Evolutionary conservation across 257 asterid species (phyloP).

Genomic region (Catharanthus roseus): DNA sequence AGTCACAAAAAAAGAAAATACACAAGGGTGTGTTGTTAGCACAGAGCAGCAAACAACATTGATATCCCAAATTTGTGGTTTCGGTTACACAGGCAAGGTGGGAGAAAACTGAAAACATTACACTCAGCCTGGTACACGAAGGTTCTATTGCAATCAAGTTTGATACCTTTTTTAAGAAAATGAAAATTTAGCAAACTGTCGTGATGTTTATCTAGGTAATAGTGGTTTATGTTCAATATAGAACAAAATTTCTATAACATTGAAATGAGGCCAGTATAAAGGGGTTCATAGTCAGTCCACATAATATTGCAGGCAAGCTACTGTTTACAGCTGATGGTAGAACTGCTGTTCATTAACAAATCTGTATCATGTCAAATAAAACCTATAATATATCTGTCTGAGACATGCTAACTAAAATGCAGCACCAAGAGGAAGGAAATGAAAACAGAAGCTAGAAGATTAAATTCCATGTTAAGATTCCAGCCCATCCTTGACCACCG

Average conservation of each 20-base stretch:
- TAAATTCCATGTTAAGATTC: background rate
- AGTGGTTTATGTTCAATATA: background rate
- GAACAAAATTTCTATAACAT: background rate
- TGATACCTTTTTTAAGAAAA: background rate
- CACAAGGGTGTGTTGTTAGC: background rate
- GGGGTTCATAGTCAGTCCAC: background rate
- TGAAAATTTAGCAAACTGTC: background rate
- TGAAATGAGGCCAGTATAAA: background rate
- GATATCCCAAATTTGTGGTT: background rate
- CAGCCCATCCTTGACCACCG: background rate
- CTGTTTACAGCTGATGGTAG: background rate
- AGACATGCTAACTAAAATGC: background rate
- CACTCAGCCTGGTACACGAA: background rate
- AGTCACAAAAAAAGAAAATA: conserved; percentile 1
- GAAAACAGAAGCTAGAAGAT: background rate
- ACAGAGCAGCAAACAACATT: background rate
- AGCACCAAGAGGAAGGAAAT: background rate
- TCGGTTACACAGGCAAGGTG: background rate
- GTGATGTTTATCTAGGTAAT: background rate
- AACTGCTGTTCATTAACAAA: background rate
- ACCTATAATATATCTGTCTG: background rate
- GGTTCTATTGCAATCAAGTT: background rate
- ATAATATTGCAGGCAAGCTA: background rate
- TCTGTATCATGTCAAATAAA: background rate
- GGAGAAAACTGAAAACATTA: no score